Evolutionary conservation across 2,329 filamentous ascomycete species (phyloP).

Genomic region (Mycosphaerelloides madeirae): DNA sequence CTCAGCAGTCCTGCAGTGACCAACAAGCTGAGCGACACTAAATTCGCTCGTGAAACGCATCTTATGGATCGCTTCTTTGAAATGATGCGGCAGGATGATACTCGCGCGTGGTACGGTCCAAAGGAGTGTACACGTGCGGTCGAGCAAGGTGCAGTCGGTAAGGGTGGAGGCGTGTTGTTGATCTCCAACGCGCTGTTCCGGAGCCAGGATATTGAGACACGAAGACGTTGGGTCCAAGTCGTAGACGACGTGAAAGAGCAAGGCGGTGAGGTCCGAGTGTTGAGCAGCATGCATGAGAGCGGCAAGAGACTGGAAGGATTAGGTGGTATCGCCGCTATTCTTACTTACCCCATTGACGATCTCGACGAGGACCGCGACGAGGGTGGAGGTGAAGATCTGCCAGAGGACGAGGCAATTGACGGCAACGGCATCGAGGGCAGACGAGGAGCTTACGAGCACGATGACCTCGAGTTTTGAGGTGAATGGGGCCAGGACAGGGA

Average conservation of each 20-base stretch:
- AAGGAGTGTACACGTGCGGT: constrained; percentile 78
- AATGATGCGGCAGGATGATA: constrained; percentile 75
- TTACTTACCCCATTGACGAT: constrained; percentile 86
- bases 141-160: constrained; percentile 79
- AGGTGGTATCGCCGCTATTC: constrained; percentile 80
- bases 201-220: constrained; percentile 68
- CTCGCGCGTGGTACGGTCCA: constrained; percentile 84
- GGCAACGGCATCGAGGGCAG: constrained; percentile 19
- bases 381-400: constrained; percentile 14
- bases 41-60: constrained; percentile 76
- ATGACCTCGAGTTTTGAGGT: no score
- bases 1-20: constrained; percentile 75
- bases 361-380: constrained; percentile 56
- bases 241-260: constrained; percentile 81
- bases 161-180: constrained; percentile 76
- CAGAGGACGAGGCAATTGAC: constrained; percentile 11
- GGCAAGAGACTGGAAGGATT: constrained; percentile 77
- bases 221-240: constrained; percentile 75
- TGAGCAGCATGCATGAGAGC: constrained; percentile 92
- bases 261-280: constrained; percentile 80
- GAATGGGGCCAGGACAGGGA: not conserved
- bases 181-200: constrained; percentile 86
- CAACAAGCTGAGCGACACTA: constrained; percentile 74
- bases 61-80: constrained; percentile 81
- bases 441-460: constrained; percentile 10